Base-by-base conservation (phyloP, 768 basidiomycete species). In the Scleroderma citrinum region DNA sequence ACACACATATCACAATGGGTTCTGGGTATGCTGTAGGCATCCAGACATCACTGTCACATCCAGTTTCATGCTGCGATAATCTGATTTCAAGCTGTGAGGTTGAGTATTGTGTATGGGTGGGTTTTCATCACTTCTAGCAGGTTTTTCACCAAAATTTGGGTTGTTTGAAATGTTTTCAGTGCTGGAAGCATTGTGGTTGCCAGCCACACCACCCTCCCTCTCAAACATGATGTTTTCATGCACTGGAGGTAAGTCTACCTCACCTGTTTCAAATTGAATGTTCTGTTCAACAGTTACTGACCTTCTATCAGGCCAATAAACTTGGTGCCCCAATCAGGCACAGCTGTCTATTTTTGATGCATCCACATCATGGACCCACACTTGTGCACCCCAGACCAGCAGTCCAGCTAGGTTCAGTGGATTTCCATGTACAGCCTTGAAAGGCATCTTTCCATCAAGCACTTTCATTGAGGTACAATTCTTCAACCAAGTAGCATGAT, bases 201-300 rank as follows among this genome's bases (percentile, higher is more conserved):
- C n/a, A n/a, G 37, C 37, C 37, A n/a, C 37, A 38, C 16, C 37
- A 3, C 37, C 37, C 37, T 38, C 37, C 37, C 37, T n/a, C 37
- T 38, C 37, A 38, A 38, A 19, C 37, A 8, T 38, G 37, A 38
- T 8, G 37, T 10, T 17, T n/a, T n/a, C 14, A 38, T 16, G 37
- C 37, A 12, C 37, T 38, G 13, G 14, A 19, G 37, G 37, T 38
- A 38, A 20, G 37, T 38, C 8, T n/a, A 38, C 37, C n/a, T 38
- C 37, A 6, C 37, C n/a, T 3, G 3, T 19, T 38, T 38, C 37
- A 16, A 42, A 41, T 26, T 55, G 54, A 32, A 70, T 54, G 32
- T 66, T 68, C 10, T 60, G 58, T 55, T 72, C 63, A 6, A 68
- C 61, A 1, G 56, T 59, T 17, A 71, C 56, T 0, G 41, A 44